Conservation (phyloP, 2,329 filamentous ascomycete genomes). For the Trichoderma koningiopsis region DNA sequence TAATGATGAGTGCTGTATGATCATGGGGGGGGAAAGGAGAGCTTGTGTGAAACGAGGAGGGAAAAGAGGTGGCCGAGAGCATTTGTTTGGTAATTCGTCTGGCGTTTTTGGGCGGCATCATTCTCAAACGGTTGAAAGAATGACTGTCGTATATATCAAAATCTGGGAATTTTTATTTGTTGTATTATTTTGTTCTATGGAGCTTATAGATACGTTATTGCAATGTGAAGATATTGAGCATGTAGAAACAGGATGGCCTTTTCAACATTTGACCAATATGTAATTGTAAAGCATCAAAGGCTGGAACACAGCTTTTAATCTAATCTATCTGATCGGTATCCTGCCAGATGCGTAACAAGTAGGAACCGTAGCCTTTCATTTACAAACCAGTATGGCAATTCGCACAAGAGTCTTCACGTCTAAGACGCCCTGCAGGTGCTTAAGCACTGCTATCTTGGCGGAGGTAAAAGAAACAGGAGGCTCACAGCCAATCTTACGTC, state of each 20-base stretch:
- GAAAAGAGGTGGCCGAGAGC: conserved; percentile 13
- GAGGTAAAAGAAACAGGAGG: background rate
- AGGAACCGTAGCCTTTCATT: background rate
- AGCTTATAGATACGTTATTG: conserved; percentile 8
- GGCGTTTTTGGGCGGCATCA: conserved; percentile 21
- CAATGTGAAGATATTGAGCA: background rate
- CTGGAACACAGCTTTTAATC: background rate
- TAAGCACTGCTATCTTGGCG: background rate
- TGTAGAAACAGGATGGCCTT: background rate
- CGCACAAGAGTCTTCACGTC: background rate
- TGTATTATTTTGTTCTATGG: conserved; percentile 4
- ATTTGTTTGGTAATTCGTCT: conserved; percentile 17
- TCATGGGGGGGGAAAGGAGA: background rate
- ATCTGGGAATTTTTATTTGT: background rate
- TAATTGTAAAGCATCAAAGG: background rate
- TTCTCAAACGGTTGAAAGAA: conserved; percentile 1
- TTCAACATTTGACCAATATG: background rate
- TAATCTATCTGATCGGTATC: background rate
- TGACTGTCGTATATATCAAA: conserved; percentile 8
- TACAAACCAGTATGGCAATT: background rate
- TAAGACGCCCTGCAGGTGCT: background rate
- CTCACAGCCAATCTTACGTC: background rate
- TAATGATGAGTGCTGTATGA: conserved; percentile 47
- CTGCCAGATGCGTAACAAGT: no score
- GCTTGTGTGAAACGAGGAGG: background rate